phyloP scores from a whole-genome alignment of 2,329 filamentous ascomycete genomes.

The Fusarium camptoceras region DNA sequence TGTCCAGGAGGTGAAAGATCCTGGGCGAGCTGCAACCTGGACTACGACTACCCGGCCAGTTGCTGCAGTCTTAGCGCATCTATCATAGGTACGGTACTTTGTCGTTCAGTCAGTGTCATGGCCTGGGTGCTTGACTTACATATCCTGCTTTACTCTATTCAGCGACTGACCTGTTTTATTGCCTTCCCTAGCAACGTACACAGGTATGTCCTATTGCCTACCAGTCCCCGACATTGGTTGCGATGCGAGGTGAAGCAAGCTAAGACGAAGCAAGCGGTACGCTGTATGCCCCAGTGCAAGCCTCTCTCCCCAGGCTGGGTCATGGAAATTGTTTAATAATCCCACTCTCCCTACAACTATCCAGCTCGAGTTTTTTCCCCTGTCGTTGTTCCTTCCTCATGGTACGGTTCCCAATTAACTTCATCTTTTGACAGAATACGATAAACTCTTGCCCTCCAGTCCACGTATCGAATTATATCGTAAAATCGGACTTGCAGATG shows the following conservation, averaged over 20 bases:
- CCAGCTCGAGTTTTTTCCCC: neutral
- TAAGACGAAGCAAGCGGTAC: neutral
- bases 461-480: neutral
- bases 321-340: conserved; percentile 19
- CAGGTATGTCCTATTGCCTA: conserved; percentile 3
- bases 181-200: neutral
- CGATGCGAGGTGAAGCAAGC: conserved; percentile 3
- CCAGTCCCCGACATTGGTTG: conserved; percentile 12
- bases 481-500: neutral
- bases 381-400: neutral
- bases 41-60: neutral
- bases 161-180: conserved; percentile 7
- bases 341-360: conserved; percentile 8
- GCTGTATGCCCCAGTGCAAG: conserved; percentile 8
- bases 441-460: neutral
- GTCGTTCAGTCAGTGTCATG: neutral
- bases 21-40: neutral
- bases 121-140: neutral
- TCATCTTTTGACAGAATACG: neutral
- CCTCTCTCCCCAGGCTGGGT: conserved; percentile 5
- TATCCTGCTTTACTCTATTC: conserved; percentile 8
- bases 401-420: neutral
- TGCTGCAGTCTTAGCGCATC: neutral
- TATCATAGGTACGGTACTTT: neutral
- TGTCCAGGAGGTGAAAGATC: conserved; percentile 8